Evolutionary conservation across 495 filamentous ascomycete species (phyloP), one percentile per base, ranked within the genome.

Genomic region (Penicillium canariense): DNA sequence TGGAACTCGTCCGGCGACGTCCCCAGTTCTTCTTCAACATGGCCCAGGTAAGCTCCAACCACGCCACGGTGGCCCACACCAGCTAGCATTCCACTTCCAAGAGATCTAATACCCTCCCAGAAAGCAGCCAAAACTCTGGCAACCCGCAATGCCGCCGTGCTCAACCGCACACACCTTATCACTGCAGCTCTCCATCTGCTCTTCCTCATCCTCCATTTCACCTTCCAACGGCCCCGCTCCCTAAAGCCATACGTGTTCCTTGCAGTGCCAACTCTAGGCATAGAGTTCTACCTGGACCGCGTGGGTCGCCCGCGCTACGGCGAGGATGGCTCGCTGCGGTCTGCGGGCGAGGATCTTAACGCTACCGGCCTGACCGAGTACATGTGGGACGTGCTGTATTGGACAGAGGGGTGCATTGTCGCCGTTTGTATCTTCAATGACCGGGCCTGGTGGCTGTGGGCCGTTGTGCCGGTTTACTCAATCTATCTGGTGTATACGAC

Each of bases 381-480:
- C 73, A 89, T 97, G 87, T 97, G 93, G 81, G 94, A 98, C 75
- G 80, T 96, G 23, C 76, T 97, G 30, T 97, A 96, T 78, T 91
- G 94, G 73, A 92, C 89, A 0, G 91, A 88, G 86, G 83, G 77
- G 17, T 86, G 82, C 22, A 75, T 90, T 26, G 70, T 81, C 7
- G 70, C 83, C 6, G 88, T 81, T 2, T 84, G 82, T 10, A 40
- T 91, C 4, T 81, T 90, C 43, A 88, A 89, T 23, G 85, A 93
- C 65, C 81, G 84, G 68, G 87, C 80, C 11, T 94, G 90, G 90
- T 83, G 88, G 70, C 59, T 90, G 23, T 91, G 83, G 81, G 63
- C 72, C 27, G 79, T 86, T 15, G 77, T 91, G n/a, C 88, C 88
- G 1, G 62, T 82, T 14, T 92, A 87, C 68, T 87, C 85, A 0